A percentile compares a stretch with the other conserved stretches of the same genome.
Evolutionary conservation across 768 basidiomycete species (phyloP).

Genomic region (Cystofilobasidium ferigula): DNA sequence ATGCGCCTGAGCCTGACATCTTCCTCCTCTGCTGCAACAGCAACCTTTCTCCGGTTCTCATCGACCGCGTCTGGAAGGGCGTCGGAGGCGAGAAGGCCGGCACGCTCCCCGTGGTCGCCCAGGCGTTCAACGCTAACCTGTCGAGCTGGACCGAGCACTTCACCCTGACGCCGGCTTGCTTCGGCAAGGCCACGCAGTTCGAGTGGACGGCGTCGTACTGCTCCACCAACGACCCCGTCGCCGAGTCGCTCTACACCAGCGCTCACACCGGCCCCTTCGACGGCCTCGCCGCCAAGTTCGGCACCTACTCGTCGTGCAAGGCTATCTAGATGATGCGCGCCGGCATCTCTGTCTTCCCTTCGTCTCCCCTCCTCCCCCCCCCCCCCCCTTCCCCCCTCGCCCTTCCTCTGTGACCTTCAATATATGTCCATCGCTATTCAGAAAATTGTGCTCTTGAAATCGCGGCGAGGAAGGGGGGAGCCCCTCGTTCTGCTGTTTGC

Average conservation of each 20-base stretch:
- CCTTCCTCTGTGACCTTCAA: not conserved
- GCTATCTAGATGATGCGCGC: constrained; percentile 2
- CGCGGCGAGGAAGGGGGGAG: too few relatives aligned
- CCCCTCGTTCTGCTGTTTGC: too few relatives aligned
- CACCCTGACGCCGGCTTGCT: constrained; percentile 15
- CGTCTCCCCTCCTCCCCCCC: not conserved
- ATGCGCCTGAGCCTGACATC: not conserved
- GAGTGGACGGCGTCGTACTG: constrained; percentile 10
- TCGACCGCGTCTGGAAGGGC: constrained; percentile 23
- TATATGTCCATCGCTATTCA: too few relatives aligned
- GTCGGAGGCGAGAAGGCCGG: constrained; percentile 11
- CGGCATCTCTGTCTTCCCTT: not conserved
- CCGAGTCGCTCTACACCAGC: constrained; percentile 1
- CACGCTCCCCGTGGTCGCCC: constrained; percentile 20
- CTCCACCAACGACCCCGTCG: constrained; percentile 22
- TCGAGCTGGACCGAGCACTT: constrained; percentile 20
- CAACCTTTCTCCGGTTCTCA: constrained; percentile 6
- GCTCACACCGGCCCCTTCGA: constrained; percentile 20
- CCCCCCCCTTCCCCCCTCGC: not conserved
- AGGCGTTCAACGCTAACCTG: constrained; percentile 20
- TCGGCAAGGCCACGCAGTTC: constrained; percentile 11
- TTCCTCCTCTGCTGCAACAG: not conserved
- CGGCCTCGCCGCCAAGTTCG: not conserved
- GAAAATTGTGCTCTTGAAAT: too few relatives aligned
- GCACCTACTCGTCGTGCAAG: not conserved